Evolutionary conservation across 2,329 filamentous ascomycete genomes (phyloP).

Genomic region (Pseudocercospora pini-densiflorae): DNA sequence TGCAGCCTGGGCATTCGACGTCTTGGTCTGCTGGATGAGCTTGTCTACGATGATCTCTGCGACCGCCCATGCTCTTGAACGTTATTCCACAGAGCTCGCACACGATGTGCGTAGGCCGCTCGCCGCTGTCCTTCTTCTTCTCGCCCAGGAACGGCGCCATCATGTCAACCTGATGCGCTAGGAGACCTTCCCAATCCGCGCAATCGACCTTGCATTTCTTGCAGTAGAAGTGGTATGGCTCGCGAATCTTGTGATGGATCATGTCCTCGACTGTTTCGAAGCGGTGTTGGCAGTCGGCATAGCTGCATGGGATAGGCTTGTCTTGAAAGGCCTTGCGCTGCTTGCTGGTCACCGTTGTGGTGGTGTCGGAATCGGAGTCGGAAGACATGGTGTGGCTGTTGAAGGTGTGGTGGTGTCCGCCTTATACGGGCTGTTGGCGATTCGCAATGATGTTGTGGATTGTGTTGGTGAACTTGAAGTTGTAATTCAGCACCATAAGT

Average conservation of each 20-base stretch:
- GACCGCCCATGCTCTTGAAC: slow-evolving; percentile 58
- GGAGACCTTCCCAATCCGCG: slow-evolving; percentile 38
- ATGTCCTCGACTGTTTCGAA: slow-evolving; percentile 55
- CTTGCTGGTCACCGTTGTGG: neutral
- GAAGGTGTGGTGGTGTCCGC: neutral
- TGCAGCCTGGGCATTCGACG: slow-evolving; percentile 59
- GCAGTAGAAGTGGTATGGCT: slow-evolving; percentile 51
- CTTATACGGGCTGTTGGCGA: neutral
- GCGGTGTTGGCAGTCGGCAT: slow-evolving; percentile 51
- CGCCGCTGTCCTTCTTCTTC: slow-evolving; percentile 26
- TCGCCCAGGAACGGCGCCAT: slow-evolving; percentile 38
- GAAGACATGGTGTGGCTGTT: neutral
- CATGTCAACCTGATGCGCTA: slow-evolving; percentile 40
- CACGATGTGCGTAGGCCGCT: slow-evolving; percentile 50
- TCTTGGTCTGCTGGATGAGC: slow-evolving; percentile 55
- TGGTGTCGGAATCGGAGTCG: neutral
- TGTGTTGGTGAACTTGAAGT: neutral
- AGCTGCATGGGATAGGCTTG: slow-evolving; percentile 42
- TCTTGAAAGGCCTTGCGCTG: neutral
- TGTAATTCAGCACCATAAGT: neutral
- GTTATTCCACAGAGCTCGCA: slow-evolving; percentile 63
- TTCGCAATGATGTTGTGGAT: neutral
- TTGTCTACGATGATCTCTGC: slow-evolving; percentile 54
- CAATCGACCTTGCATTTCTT: slow-evolving; percentile 47
- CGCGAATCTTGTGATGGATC: slow-evolving; percentile 55